A percentile compares a stretch with the other conserved stretches of the same genome.
Conservation (phyloP, 306 rosid species). For the Vachellia collinsii region DNA sequence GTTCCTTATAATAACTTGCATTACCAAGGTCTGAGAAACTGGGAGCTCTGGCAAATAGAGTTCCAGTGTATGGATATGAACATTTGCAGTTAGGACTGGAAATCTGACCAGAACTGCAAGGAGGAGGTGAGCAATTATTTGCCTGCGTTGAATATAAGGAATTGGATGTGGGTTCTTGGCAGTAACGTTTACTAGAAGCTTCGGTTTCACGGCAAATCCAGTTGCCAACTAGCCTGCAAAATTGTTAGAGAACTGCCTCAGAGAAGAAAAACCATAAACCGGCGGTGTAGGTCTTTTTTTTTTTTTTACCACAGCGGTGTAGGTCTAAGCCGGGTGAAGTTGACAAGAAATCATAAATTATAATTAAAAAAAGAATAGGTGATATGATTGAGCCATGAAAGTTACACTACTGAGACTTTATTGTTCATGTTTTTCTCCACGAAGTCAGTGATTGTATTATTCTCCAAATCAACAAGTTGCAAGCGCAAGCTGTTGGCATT, state of each 20-base stretch:
- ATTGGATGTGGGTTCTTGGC: conserved; percentile 31
- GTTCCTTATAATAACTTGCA: conserved; percentile 37
- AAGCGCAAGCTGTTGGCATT: conserved; percentile 34
- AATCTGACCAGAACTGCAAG: conserved; percentile 47
- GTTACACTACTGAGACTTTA: conserved; percentile 39
- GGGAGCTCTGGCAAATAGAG: conserved; percentile 57
- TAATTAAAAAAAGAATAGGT: neutral
- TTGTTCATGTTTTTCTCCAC: neutral
- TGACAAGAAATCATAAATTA: conserved; percentile 9
- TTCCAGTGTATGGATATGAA: conserved; percentile 65
- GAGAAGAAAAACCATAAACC: conserved; percentile 22
- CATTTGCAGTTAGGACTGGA: conserved; percentile 75
- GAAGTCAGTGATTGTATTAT: conserved; percentile 28
- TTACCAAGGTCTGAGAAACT: conserved; percentile 49
- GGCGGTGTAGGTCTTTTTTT: conserved; percentile 26
- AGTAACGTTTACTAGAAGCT: conserved; percentile 40
- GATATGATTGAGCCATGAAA: conserved; percentile 23
- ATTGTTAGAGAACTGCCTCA: conserved; percentile 32
- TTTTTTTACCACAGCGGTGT: no score
- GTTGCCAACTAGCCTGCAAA: conserved; percentile 60
- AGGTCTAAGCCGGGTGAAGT: conserved; percentile 14
- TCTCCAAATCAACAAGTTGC: conserved; percentile 44
- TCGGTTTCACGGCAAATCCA: conserved; percentile 46
- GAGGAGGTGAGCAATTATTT: conserved; percentile 42
- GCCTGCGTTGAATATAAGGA: conserved; percentile 39